A percentile compares a stretch with the other conserved stretches of the same genome.
These are phyloP conservation scores for Castanospermum australe DNA, from an alignment of 306 rosid genomes.

Conservation along the genomic window DNA sequence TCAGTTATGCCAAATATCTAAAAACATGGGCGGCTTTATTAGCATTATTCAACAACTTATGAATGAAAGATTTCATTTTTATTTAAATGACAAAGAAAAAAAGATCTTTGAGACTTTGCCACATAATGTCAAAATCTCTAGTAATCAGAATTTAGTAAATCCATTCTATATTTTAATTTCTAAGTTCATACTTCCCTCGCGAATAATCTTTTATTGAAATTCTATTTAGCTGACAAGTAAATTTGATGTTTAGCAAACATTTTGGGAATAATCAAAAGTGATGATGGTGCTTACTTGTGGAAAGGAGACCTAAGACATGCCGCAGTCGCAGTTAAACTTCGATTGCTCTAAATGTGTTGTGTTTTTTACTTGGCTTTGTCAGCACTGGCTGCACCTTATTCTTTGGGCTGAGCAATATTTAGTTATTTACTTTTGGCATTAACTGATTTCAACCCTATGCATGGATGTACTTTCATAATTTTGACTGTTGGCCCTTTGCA, in stretches of 20 bases:
- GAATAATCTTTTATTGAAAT: background rate
- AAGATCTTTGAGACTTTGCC: too few relatives aligned
- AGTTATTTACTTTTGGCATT: background rate
- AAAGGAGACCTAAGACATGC: background rate
- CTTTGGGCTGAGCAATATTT: background rate
- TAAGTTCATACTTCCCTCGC: background rate
- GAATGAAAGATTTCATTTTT: background rate
- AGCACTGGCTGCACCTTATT: background rate
- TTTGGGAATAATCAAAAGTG: background rate
- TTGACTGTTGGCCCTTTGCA: constrained; percentile 10
- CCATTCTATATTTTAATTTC: constrained; percentile 10
- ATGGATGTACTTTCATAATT: background rate
- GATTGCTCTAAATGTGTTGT: background rate
- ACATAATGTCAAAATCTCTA: background rate
- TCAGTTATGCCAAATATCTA: constrained; percentile 30
- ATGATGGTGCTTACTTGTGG: too few relatives aligned
- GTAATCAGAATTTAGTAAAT: background rate
- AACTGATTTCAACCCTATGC: background rate
- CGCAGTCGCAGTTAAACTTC: too few relatives aligned
- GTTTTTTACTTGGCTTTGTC: background rate
- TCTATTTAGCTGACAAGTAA: background rate
- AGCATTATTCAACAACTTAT: background rate
- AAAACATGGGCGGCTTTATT: background rate
- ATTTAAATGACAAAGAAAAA: too few relatives aligned
- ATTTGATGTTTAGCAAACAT: background rate